Evolutionary conservation across 768 basidiomycete genomes (phyloP), one percentile per base, ranked within the genome.

Genomic region (Krasilnikovozyma curviuscula): DNA sequence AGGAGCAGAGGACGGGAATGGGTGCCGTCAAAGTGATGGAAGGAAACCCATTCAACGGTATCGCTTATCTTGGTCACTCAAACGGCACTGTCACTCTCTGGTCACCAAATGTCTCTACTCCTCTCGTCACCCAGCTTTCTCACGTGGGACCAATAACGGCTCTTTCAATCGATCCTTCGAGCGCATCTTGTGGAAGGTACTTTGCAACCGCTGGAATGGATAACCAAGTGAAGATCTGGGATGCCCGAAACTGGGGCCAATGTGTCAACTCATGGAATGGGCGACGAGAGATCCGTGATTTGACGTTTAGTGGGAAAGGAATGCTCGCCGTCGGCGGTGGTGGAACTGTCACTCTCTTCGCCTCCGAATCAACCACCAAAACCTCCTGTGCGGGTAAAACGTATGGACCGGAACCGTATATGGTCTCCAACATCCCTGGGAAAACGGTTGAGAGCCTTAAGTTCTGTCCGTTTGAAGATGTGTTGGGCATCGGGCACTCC

Each of bases 71-170:
- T 9, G 93, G 93, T 0, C 91, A 97, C 59, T 78, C 83, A 59
- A 95, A 95, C 58, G 91, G 91, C 13, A 79, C 78, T 23, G 81
- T 95, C n/a, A 88, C 88, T 0, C 70, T 97, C 2, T 95, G 89
- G 88, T 91, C 89, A 7, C 93, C 93, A 0, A 93, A 91, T 60
- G 71, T 93, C 3, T 76, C 84, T 0, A 79, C 84, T 51, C 83
- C 91, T 0, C 86, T 84, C 1, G 84, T 97, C 29, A 85, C 83
- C 53, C 73, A 95, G 0, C 73, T 93, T 7, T 81, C 91, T 1
- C 93, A 97, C 61, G 67, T 84, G 1, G 88, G 89, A 0, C 86
- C 89, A 0, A 77, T 95, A 3, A 71, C 74, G 2, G 75, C 80
- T 27, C 70, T 91, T 16, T 73, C 78, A 23, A 73, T 93, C 5